These are phyloP conservation scores for Rosa chinensis DNA, from an alignment of 306 rosid species.

Conservation along the genomic window DNA sequence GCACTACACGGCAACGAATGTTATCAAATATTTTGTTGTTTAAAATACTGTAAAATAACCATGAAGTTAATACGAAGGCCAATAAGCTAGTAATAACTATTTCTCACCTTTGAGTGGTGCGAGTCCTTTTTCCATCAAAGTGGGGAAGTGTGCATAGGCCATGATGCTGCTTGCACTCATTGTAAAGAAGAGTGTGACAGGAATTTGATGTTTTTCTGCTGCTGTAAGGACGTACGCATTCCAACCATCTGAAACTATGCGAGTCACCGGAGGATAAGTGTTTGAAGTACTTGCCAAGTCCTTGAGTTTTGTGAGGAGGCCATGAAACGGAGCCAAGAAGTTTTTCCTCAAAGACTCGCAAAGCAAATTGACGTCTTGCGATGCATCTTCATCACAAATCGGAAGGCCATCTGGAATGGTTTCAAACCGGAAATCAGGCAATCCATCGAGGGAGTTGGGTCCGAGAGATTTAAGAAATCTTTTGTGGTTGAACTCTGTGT, in stretches of 20 bases:
- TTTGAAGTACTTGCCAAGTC: not conserved
- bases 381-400: not conserved
- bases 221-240: not conserved
- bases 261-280: constrained; percentile 11
- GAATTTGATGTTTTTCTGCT: constrained; percentile 10
- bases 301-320: constrained; percentile 7
- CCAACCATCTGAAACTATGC: no score
- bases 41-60: not conserved
- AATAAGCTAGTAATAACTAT: not conserved
- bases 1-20: no score
- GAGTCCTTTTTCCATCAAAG: constrained; percentile 5
- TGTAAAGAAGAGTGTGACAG: not conserved
- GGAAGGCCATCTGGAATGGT: constrained; percentile 15
- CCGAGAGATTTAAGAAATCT: constrained; percentile 10
- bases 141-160: not conserved
- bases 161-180: not conserved
- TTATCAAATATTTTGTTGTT: no score
- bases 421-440: constrained; percentile 5
- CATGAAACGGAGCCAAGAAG: not conserved
- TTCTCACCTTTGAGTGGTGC: constrained; percentile 23
- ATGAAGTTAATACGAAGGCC: not conserved
- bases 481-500: constrained; percentile 20
- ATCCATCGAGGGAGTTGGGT: constrained; percentile 1
- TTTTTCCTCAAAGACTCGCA: not conserved
- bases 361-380: not conserved